These are phyloP conservation scores for Penicillium macrosclerotiorum DNA, from an alignment of 495 filamentous ascomycete species.

Conservation along the genomic window DNA sequence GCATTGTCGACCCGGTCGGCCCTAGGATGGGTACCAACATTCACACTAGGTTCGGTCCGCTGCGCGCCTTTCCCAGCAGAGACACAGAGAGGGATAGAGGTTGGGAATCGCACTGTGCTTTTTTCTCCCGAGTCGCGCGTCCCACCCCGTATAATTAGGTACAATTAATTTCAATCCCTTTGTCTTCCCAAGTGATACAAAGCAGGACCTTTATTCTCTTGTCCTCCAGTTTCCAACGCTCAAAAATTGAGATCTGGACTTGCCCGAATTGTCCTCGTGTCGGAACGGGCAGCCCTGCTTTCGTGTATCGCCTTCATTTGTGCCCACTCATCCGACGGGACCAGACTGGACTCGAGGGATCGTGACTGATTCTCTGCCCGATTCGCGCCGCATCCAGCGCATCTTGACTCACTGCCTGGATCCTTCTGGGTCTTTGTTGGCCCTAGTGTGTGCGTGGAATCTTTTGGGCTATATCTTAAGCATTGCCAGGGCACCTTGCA, in stretches of 20 bases:
- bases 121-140: background rate
- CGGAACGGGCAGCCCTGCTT: conserved; percentile 25
- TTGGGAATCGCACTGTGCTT: conserved; percentile 1
- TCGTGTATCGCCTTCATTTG: conserved; percentile 40
- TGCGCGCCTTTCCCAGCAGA: conserved; percentile 6
- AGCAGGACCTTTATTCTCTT: conserved; percentile 5
- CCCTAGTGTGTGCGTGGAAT: conserved; percentile 7
- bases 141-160: conserved; percentile 5
- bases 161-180: conserved; percentile 2
- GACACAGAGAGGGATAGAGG: background rate
- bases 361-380: conserved; percentile 24
- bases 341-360: conserved; percentile 16
- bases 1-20: conserved; percentile 11
- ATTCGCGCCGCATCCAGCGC: conserved; percentile 12
- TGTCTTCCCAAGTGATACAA: conserved; percentile 2
- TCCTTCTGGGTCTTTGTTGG: conserved; percentile 8
- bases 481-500: conserved; percentile 31
- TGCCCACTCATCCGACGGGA: conserved; percentile 25
- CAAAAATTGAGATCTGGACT: conserved; percentile 24
- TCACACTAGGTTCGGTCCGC: conserved; percentile 32
- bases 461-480: conserved; percentile 40
- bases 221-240: conserved; percentile 12
- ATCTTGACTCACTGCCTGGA: conserved; percentile 15
- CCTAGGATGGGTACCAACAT: conserved; percentile 30
- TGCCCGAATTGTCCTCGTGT: conserved; percentile 27